Evolutionary conservation across 2,329 filamentous ascomycete genomes (phyloP).

Genomic region (Byssoonygena ceratinophila): DNA sequence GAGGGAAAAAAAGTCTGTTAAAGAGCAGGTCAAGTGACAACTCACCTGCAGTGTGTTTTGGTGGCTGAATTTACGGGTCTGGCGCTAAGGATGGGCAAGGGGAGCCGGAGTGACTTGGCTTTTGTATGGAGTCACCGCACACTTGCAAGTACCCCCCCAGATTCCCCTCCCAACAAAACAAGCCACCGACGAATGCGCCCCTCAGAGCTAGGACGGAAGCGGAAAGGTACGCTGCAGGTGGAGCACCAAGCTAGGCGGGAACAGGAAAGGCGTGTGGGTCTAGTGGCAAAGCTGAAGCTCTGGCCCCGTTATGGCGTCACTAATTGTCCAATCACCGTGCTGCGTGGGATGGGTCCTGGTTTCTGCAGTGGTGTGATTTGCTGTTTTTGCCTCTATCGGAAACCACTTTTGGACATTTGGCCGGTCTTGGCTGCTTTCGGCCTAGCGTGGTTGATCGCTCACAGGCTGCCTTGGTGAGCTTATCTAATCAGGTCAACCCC

Average conservation of each 20-base stretch:
- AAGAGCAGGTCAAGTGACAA: slow-evolving; percentile 11
- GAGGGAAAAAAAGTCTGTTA: background rate
- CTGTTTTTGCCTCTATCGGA: background rate
- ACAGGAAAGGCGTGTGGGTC: background rate
- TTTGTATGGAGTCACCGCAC: background rate
- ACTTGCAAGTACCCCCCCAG: background rate
- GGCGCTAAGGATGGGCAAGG: background rate
- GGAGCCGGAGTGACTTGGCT: background rate
- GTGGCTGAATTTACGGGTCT: background rate
- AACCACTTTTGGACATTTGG: background rate
- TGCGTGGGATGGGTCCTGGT: background rate
- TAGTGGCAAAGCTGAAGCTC: slow-evolving; percentile 1
- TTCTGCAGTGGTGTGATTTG: slow-evolving; percentile 4
- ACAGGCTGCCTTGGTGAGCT: background rate
- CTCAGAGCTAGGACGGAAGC: background rate
- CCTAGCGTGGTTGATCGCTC: slow-evolving; percentile 5
- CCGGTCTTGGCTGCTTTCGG: background rate
- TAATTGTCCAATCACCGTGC: background rate
- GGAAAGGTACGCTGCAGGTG: background rate
- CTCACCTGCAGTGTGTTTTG: background rate
- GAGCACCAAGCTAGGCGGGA: background rate
- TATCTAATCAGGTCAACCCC: background rate
- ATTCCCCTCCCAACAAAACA: slow-evolving; percentile 5
- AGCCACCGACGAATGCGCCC: slow-evolving; percentile 3
- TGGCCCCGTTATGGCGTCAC: slow-evolving; percentile 7